Conservation (phyloP, 306 rosid species). For the Malus sieversii region DNA sequence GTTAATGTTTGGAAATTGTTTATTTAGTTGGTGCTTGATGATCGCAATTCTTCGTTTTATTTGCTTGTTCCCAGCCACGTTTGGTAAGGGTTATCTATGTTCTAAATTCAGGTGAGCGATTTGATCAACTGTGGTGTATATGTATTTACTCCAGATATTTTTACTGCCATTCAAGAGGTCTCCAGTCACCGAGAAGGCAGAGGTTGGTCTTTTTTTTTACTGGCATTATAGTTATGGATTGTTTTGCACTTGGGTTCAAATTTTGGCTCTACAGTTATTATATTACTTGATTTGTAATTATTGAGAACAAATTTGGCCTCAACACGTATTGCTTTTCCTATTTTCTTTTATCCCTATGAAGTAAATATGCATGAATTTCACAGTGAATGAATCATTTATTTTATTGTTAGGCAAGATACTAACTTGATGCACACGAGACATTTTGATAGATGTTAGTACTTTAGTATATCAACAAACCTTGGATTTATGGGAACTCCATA, state of each 20-base stretch:
- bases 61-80: slow-evolving; percentile 7
- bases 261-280: neutral
- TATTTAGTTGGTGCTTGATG: slow-evolving; percentile 3
- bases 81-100: slow-evolving; percentile 11
- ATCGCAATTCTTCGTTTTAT: neutral
- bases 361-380: neutral
- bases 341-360: neutral
- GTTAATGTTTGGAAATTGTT: neutral
- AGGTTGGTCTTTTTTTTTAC: slow-evolving; percentile 40
- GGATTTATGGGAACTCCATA: neutral
- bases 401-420: neutral
- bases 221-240: neutral
- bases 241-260: neutral
- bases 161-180: slow-evolving; percentile 55
- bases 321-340: neutral
- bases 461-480: neutral
- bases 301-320: neutral
- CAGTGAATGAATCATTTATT: too few relatives aligned
- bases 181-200: slow-evolving; percentile 63
- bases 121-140: slow-evolving; percentile 87
- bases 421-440: neutral
- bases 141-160: slow-evolving; percentile 65
- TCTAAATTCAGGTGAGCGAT: slow-evolving; percentile 61
- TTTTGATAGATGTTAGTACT: neutral
- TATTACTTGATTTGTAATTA: neutral